Percentiles rank a stretch among this genome's conserved stretches.
These are phyloP conservation scores for Chlorella sp. DNA, from an alignment of 139 green algal genomes.

Conservation along the genomic window DNA sequence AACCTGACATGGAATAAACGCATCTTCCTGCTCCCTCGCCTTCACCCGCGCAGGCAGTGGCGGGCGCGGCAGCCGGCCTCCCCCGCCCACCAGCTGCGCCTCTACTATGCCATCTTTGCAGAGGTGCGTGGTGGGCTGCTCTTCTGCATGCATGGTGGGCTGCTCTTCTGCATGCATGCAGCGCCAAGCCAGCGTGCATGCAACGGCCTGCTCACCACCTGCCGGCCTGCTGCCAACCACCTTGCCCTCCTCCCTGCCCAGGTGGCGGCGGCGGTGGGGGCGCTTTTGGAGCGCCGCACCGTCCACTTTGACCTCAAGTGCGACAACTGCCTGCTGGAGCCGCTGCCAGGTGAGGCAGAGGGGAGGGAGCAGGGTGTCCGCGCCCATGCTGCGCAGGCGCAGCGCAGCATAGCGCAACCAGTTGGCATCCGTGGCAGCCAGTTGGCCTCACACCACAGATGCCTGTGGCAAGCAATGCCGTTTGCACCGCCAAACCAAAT, in stretches of 20 bases:
- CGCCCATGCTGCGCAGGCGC: too few species aligned
- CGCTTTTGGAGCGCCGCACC: constrained; percentile 57
- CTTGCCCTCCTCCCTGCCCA: constrained; percentile 58
- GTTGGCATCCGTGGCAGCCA: too few species aligned
- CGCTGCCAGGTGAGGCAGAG: constrained; percentile 41
- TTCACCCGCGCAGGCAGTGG: constrained; percentile 56
- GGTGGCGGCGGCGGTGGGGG: constrained; percentile 53
- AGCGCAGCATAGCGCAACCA: too few species aligned
- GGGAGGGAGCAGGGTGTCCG: neutral
- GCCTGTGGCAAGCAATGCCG: too few species aligned
- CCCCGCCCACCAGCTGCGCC: constrained; percentile 2
- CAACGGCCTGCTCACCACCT: too few species aligned
- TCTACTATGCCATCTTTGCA: constrained; percentile 63
- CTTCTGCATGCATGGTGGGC: too few species aligned
- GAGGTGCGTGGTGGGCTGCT: too few species aligned
- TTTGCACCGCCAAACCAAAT: too few species aligned
- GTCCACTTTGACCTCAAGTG: constrained; percentile 93
- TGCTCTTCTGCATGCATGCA: too few species aligned
- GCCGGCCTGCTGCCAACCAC: constrained; percentile 51
- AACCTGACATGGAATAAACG: neutral
- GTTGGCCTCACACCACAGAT: too few species aligned
- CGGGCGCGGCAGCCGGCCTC: constrained; percentile 35
- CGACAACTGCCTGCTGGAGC: constrained; percentile 84
- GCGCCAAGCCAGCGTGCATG: too few species aligned
- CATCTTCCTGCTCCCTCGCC: too few species aligned